phyloP scores from a whole-genome alignment of 2,329 filamentous ascomycete genomes.

The Microsporum ferrugineum region DNA sequence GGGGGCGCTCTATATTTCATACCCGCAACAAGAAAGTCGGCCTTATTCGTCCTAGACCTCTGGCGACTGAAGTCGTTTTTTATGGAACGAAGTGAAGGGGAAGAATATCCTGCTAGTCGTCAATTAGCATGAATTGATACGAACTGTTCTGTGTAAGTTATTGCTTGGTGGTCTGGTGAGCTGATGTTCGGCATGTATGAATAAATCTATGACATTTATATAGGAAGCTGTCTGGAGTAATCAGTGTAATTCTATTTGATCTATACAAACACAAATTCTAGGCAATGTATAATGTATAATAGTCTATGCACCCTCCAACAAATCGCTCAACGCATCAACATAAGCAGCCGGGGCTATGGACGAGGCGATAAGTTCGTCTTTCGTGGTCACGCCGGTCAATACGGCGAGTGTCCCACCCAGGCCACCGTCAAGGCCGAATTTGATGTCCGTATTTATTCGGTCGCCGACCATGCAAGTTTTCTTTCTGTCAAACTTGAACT shows the following conservation, averaged over 20 bases:
- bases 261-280: not conserved
- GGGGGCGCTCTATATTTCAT: constrained; percentile 26
- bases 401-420: constrained; percentile 86
- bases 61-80: constrained; percentile 30
- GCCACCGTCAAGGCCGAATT: constrained; percentile 82
- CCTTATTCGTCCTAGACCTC: constrained; percentile 26
- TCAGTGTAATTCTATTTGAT: not conserved
- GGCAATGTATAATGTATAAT: not conserved
- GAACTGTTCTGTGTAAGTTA: not conserved
- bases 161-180: not conserved
- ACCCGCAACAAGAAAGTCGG: constrained; percentile 20
- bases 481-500: constrained; percentile 75
- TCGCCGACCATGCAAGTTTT: constrained; percentile 95
- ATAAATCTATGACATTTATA: not conserved
- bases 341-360: constrained; percentile 68
- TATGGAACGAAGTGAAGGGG: not conserved
- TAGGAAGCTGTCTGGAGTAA: not conserved
- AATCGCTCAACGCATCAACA: constrained; percentile 71
- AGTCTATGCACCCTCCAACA: constrained; percentile 33
- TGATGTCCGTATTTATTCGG: constrained; percentile 86
- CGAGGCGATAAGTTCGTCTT: constrained; percentile 70
- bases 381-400: constrained; percentile 71
- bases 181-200: not conserved
- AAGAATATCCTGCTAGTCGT: not conserved
- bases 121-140: not conserved